Base-by-base conservation (phyloP, 768 basidiomycete genomes). In the Zangia roseola region DNA sequence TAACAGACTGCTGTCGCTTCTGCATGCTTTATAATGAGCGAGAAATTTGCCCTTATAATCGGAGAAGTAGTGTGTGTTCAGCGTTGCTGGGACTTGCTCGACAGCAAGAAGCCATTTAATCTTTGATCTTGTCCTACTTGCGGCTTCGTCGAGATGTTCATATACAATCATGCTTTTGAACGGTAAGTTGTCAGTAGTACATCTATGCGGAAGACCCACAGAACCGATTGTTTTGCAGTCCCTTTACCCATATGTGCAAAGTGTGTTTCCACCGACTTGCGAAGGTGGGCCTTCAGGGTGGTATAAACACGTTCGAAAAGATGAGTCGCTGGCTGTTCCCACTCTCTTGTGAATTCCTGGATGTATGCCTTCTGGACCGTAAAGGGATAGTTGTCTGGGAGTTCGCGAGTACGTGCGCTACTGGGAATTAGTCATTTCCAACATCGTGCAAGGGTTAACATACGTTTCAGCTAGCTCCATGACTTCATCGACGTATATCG, bases 321-420 rank as follows among this genome's bases (percentile, higher is more conserved):
- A 0, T 45, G 23, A 16, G 71, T 57, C 0, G 81, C 69, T 0
- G 84, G 87, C 0, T 34, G 36, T 0, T 47, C 40, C 87, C 86
- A 88, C 40, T 76, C 56, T 13, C 55, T 30, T 4, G 77, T 72
- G 28, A 81, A 61, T 1, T 63, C 48, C 3, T 57, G 45, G 43
- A 89, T 83, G 50, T 77, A 83, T 0, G 63, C 58, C 10, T 72
- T 62, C 40, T 81, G 78, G 0, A 88, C 81, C 0, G 81, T 69
- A 50, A 83, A 88, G 0, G 86, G 86, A 50, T 80, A 84, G 50
- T 77, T 75, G 13, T 79, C 82, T 0, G 86, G 86, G 0, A 89
- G 74, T 56, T 89, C 86, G 2, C 88, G 79, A 1, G 86, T 83
- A 4, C 82, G 75, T 1, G 87, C 79, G 19, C 88, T 90, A 47